Percentiles rank a stretch among this genome's conserved stretches.
phyloP scores from a whole-genome alignment of 257 asterid genomes.

The Salvia hispanica region DNA sequence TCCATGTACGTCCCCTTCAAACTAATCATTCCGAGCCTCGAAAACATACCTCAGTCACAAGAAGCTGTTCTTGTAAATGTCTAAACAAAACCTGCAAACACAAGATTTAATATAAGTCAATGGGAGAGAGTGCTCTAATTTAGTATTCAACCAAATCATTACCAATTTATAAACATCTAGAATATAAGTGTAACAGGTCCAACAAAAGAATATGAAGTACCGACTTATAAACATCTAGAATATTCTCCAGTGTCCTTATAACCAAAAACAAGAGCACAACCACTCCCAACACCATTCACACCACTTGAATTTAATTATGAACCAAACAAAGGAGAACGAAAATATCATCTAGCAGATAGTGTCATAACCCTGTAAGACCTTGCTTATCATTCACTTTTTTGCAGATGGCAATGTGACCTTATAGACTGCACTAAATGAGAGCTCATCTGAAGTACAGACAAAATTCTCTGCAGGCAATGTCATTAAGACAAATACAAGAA shows the following conservation, averaged over 20 bases:
- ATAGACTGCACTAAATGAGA: conserved; percentile 22
- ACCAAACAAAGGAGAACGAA: neutral
- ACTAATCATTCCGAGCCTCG: conserved; percentile 17
- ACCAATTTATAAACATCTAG: conserved; percentile 17
- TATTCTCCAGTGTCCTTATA: neutral
- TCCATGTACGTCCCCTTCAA: conserved; percentile 18
- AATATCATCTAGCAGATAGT: neutral
- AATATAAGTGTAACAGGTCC: conserved; percentile 15
- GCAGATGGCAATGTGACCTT: conserved; percentile 1
- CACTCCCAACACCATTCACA: no score
- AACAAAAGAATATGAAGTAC: conserved; percentile 14
- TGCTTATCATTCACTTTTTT: neutral
- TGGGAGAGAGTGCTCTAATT: conserved; percentile 28
- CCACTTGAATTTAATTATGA: neutral
- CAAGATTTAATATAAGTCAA: conserved; percentile 24
- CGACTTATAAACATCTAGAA: neutral
- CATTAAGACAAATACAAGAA: conserved; percentile 32
- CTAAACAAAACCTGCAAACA: conserved; percentile 83
- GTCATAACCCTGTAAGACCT: neutral
- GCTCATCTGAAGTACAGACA: conserved; percentile 23
- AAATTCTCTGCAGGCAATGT: conserved; percentile 3
- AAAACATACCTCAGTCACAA: conserved; percentile 79
- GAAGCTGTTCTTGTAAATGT: conserved; percentile 96
- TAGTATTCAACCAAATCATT: conserved; percentile 10
- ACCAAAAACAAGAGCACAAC: neutral